Percentiles rank a stretch among this genome's conserved stretches.
phyloP scores from a whole-genome alignment of 2,329 filamentous ascomycete species.

The Colletotrichum sansevieriae region DNA sequence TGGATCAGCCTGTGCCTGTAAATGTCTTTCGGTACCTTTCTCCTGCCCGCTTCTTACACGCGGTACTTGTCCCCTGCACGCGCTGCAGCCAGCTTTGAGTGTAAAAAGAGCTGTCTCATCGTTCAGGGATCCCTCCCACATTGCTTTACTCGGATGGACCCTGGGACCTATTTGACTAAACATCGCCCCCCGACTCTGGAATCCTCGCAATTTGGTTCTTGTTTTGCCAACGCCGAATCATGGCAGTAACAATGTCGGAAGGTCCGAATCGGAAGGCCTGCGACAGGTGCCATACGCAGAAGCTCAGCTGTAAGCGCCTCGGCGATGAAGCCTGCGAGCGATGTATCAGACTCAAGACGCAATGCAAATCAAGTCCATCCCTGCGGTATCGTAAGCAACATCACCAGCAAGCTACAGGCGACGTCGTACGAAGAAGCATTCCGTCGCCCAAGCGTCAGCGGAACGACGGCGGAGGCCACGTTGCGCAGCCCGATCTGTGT shows the following conservation, averaged over 20 bases:
- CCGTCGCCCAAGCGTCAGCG: constrained; percentile 55
- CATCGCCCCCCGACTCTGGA: constrained; percentile 40
- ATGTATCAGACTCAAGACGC: constrained; percentile 56
- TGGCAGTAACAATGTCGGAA: constrained; percentile 53
- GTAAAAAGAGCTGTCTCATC: constrained; percentile 33
- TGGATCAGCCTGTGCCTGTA: constrained; percentile 32
- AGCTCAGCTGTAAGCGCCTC: constrained; percentile 60
- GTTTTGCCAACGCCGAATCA: constrained; percentile 41
- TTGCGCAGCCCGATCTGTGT: constrained; percentile 53
- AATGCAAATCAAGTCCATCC: constrained; percentile 61
- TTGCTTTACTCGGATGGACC: constrained; percentile 20
- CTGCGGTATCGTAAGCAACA: constrained; percentile 53
- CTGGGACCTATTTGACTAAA: constrained; percentile 40
- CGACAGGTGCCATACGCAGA: constrained; percentile 61
- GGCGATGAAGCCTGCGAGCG: constrained; percentile 57
- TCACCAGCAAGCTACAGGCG: constrained; percentile 15
- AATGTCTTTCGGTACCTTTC: constrained; percentile 15
- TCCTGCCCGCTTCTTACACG: neutral
- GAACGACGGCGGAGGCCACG: constrained; percentile 50
- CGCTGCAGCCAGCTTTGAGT: constrained; percentile 18
- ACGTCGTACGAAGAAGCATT: constrained; percentile 27
- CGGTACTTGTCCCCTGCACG: constrained; percentile 26
- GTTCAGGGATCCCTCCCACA: constrained; percentile 29
- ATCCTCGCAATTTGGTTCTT: constrained; percentile 40
- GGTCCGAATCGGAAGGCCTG: constrained; percentile 58